Conservation (phyloP, 1,284 basidiomycete genomes). For the Phellopilus nigrolimitatus region DNA sequence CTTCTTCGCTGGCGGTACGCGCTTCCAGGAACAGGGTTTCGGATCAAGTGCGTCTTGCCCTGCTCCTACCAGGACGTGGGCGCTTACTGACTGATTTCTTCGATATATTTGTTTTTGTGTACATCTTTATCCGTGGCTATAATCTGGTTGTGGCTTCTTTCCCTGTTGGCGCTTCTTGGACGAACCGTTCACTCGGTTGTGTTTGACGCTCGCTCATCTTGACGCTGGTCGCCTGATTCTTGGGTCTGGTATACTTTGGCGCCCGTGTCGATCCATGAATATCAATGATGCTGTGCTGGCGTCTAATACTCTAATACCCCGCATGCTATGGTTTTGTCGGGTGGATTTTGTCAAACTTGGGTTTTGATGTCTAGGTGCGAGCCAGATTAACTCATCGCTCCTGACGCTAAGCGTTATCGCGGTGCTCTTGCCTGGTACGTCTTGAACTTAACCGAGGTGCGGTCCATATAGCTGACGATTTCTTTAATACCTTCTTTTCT, state of each 20-base stretch:
- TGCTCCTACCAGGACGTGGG: background rate
- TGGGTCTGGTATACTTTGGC: background rate
- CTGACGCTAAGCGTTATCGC: constrained; percentile 78
- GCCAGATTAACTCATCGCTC: constrained; percentile 77
- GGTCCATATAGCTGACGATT: background rate
- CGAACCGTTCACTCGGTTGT: background rate
- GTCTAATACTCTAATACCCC: too few relatives aligned
- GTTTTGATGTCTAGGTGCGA: constrained; percentile 51
- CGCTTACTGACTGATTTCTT: constrained; percentile 1
- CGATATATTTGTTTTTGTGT: background rate
- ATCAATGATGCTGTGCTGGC: background rate
- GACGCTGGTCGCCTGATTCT: background rate
- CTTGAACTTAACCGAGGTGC: background rate
- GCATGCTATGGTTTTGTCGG: too few relatives aligned
- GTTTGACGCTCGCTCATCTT: background rate
- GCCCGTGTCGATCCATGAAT: background rate
- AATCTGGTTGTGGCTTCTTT: too few relatives aligned
- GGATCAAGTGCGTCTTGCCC: constrained; percentile 51
- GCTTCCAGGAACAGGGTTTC: constrained; percentile 75
- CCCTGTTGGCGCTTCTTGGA: background rate
- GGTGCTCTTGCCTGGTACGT: constrained; percentile 59
- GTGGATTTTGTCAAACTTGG: too few relatives aligned
- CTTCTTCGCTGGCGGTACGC: constrained; percentile 74
- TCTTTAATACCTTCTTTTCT: background rate
- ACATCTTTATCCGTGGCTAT: too few relatives aligned